phyloP scores from a whole-genome alignment of 495 filamentous ascomycete species.

The Aspergillus conjunctus region DNA sequence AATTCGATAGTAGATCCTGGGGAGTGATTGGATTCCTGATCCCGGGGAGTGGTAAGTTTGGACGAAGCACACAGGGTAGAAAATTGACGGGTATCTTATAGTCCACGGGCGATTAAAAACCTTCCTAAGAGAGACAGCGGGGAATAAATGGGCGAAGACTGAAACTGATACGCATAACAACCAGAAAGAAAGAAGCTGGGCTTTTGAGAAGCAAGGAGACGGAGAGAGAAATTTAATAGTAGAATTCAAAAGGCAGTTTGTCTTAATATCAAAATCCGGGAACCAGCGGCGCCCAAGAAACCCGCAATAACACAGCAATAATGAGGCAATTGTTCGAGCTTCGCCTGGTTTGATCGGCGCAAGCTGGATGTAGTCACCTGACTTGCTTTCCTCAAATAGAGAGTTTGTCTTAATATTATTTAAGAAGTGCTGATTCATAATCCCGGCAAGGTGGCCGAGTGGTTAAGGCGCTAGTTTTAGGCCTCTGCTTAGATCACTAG shows the following conservation, averaged over 20 bases:
- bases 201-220: background rate
- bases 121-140: background rate
- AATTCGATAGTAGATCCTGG: too few relatives aligned
- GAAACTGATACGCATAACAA: constrained; percentile 10
- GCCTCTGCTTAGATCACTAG: background rate
- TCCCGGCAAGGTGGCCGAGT: constrained; percentile 15
- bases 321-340: constrained; percentile 13
- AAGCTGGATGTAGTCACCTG: constrained; percentile 24
- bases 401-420: too few relatives aligned
- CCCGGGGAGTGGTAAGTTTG: background rate
- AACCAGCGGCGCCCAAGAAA: constrained; percentile 4
- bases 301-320: background rate
- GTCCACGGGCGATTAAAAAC: background rate
- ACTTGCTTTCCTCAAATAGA: background rate
- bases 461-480: constrained; percentile 17
- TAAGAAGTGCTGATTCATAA: too few relatives aligned
- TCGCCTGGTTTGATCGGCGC: constrained; percentile 16
- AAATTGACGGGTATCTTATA: background rate
- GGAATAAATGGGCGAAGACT: background rate
- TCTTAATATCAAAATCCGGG: constrained; percentile 7
- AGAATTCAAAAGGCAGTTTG: constrained; percentile 5
- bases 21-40: background rate
- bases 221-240: background rate
- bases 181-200: constrained; percentile 1
- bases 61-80: background rate